A percentile compares a stretch with the other conserved stretches of the same genome.
Conservation (phyloP, 1,139 yeast species). For the Candida sp. region DNA sequence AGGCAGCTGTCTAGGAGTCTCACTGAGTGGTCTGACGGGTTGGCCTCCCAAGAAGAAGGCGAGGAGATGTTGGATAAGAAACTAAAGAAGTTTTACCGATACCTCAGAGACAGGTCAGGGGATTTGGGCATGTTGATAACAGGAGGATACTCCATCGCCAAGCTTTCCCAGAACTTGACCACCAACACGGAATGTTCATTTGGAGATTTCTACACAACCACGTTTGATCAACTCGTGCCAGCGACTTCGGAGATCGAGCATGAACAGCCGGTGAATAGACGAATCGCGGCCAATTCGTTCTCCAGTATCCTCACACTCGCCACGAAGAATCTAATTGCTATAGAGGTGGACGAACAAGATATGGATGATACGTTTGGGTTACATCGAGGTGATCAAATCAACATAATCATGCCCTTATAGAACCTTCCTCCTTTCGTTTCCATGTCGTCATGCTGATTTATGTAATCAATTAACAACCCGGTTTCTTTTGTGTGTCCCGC, state of each 20-base stretch:
- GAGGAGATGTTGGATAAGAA: not conserved
- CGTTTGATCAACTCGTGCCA: slow-evolving; percentile 23
- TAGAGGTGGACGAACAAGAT: slow-evolving; percentile 1
- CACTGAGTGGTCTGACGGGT: not conserved
- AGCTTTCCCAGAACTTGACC: not conserved
- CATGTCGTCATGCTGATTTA: not conserved
- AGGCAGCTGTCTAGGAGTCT: not conserved
- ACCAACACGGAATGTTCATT: slow-evolving; percentile 8
- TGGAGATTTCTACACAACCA: slow-evolving; percentile 8
- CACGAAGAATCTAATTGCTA: slow-evolving; percentile 17
- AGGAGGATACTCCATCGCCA: slow-evolving; percentile 4
- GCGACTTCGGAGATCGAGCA: slow-evolving; percentile 7
- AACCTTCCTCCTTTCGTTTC: not conserved
- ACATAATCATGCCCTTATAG: slow-evolving; percentile 5
- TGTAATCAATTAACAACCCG: not conserved
- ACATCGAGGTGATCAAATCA: slow-evolving; percentile 4
- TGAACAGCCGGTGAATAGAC: slow-evolving; percentile 21
- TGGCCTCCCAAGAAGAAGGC: not conserved
- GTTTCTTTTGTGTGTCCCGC: too few relatives aligned
- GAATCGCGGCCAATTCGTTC: slow-evolving; percentile 43
- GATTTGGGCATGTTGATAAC: slow-evolving; percentile 5
- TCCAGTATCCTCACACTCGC: slow-evolving; percentile 42
- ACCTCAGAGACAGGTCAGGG: slow-evolving; percentile 4
- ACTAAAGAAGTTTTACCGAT: slow-evolving; percentile 7
- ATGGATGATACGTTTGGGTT: not conserved